phyloP scores from a whole-genome alignment of 257 asterid species.

The Apocynum venetum region DNA sequence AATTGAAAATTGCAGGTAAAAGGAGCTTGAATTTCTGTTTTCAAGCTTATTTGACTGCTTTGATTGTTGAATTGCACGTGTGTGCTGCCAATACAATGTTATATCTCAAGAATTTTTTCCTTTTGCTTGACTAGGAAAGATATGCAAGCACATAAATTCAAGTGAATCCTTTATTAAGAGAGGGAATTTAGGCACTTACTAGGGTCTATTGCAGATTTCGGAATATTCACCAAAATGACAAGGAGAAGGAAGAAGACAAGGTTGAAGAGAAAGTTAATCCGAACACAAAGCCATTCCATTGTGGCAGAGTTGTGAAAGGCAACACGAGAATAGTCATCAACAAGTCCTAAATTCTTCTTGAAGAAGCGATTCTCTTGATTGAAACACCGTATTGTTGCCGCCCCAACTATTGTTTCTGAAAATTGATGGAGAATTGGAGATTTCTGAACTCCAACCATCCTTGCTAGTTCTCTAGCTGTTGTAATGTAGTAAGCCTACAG shows the following conservation, averaged over 20 bases:
- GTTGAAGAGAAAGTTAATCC: slow-evolving; percentile 83
- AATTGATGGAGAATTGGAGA: slow-evolving; percentile 85
- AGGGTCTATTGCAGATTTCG: slow-evolving; percentile 66
- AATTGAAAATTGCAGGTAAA: not conserved
- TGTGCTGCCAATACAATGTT: not conserved
- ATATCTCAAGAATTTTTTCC: not conserved
- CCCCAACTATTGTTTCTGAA: slow-evolving; percentile 69
- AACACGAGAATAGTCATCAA: slow-evolving; percentile 69
- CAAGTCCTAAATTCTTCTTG: slow-evolving; percentile 37
- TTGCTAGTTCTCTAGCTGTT: slow-evolving; percentile 75
- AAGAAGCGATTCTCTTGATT: slow-evolving; percentile 59
- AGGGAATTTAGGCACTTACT: slow-evolving; percentile 41
- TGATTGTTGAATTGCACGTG: not conserved
- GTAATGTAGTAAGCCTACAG: slow-evolving; percentile 65
- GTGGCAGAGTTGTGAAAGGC: slow-evolving; percentile 66
- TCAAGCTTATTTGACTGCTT: not conserved
- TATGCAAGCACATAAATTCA: not conserved
- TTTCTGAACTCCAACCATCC: slow-evolving; percentile 69
- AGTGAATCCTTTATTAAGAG: not conserved
- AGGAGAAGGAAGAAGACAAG: slow-evolving; percentile 74
- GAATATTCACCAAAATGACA: slow-evolving; percentile 64
- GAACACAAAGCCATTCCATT: slow-evolving; percentile 86
- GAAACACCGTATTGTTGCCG: slow-evolving; percentile 67
- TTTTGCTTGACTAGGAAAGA: not conserved
- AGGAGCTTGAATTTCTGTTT: not conserved